Evolutionary conservation across 768 basidiomycete genomes (phyloP).

Genomic region (Hericium alpestre): DNA sequence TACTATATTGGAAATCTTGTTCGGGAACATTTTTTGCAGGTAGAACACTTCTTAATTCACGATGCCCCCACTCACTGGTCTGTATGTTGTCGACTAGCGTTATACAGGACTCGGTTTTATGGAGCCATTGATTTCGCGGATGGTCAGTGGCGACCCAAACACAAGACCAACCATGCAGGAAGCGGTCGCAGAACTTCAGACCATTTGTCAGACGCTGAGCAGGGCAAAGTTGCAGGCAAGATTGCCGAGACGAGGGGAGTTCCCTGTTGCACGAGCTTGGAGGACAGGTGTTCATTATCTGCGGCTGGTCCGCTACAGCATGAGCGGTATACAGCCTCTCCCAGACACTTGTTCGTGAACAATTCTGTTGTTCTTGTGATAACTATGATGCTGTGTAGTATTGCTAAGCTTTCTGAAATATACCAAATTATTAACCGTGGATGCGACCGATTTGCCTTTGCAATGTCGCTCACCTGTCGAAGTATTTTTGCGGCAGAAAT

Average conservation of each 20-base stretch:
- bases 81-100: not conserved
- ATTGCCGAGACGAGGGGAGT: not conserved
- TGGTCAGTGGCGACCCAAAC: not conserved
- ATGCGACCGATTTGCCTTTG: too few relatives aligned
- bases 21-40: constrained; percentile 6
- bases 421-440: too few relatives aligned
- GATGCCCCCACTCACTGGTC: too few relatives aligned
- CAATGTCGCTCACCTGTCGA: too few relatives aligned
- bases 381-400: too few relatives aligned
- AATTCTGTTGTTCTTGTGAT: too few relatives aligned
- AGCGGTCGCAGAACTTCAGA: not conserved
- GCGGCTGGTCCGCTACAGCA: not conserved
- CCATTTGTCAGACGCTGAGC: not conserved
- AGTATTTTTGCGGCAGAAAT: too few relatives aligned
- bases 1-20: constrained; percentile 15
- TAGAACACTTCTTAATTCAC: not conserved
- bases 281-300: not conserved
- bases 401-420: too few relatives aligned
- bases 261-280: not conserved
- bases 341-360: too few relatives aligned
- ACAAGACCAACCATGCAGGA: not conserved
- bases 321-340: too few relatives aligned
- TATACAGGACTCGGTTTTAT: not conserved
- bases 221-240: not conserved
- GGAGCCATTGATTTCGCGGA: not conserved